Percentiles rank a stretch among this genome's conserved stretches.
Evolutionary conservation across 2,329 filamentous ascomycete species (phyloP).

Genomic region (Chaetomium sp.): DNA sequence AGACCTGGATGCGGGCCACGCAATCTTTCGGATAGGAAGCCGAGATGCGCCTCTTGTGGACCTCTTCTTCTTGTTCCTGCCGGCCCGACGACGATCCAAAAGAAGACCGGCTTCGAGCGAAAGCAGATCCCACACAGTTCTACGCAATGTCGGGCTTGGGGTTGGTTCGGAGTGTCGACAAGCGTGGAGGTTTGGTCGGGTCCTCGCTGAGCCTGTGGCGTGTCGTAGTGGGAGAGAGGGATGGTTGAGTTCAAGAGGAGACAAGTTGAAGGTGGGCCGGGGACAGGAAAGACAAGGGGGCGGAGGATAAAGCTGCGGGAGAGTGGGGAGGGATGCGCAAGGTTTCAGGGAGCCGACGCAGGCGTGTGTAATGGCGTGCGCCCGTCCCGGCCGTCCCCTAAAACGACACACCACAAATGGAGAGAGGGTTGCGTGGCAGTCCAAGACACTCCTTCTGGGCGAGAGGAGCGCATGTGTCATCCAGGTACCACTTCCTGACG

Average conservation of each 20-base stretch:
- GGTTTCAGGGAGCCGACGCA: constrained; percentile 20
- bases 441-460: neutral
- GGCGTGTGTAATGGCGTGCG: constrained; percentile 14
- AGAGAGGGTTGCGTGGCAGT: constrained; percentile 22
- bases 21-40: constrained; percentile 10
- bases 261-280: constrained; percentile 15
- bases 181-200: constrained; percentile 3
- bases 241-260: constrained; percentile 8
- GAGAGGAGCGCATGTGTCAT: neutral
- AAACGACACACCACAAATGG: constrained; percentile 9
- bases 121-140: no score
- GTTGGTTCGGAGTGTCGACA: constrained; percentile 13
- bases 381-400: constrained; percentile 12
- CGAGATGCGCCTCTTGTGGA: neutral
- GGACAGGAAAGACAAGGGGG: constrained; percentile 13
- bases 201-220: constrained; percentile 1
- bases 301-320: constrained; percentile 21
- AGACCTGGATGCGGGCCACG: constrained; percentile 16
- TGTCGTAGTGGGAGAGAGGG: constrained; percentile 9
- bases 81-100: neutral
- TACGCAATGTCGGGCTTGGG: constrained; percentile 12
- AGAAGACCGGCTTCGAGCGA: no score
- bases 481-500: neutral
- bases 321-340: constrained; percentile 17
- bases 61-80: neutral